Percentiles rank a stretch among this genome's conserved stretches.
phyloP scores from a whole-genome alignment of 768 basidiomycete genomes.

The Cystofilobasidium macerans region DNA sequence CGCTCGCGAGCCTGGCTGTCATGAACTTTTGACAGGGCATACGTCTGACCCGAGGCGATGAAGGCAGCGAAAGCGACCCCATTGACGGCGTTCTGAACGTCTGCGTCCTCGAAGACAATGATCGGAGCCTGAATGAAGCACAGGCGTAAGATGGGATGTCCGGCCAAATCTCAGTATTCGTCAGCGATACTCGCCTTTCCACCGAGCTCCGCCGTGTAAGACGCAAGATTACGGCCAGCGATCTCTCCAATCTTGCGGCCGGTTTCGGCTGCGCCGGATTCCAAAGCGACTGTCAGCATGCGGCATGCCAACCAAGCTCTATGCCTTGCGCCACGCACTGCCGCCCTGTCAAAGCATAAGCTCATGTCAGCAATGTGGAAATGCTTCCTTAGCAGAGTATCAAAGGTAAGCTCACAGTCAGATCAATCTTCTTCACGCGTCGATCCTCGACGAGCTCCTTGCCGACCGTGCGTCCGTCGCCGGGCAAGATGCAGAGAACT shows the following conservation, averaged over 20 bases:
- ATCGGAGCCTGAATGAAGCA: constrained; percentile 55
- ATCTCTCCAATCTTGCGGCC: constrained; percentile 62
- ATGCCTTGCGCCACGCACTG: not conserved
- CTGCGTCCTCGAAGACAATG: constrained; percentile 66
- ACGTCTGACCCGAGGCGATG: constrained; percentile 73
- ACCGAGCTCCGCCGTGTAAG: constrained; percentile 73
- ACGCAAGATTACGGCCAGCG: constrained; percentile 61
- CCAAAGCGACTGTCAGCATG: not conserved
- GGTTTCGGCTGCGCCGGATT: constrained; percentile 63
- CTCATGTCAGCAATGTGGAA: too few species aligned
- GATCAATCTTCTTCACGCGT: constrained; percentile 64
- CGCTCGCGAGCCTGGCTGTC: too few species aligned
- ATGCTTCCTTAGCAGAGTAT: not conserved
- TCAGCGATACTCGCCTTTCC: constrained; percentile 51
- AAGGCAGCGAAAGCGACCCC: constrained; percentile 75
- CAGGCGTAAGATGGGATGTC: not conserved
- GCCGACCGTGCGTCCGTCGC: constrained; percentile 56
- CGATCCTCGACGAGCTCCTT: constrained; percentile 55
- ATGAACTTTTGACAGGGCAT: not conserved
- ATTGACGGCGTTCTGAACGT: constrained; percentile 62
- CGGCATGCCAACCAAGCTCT: not conserved
- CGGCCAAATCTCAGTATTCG: not conserved
- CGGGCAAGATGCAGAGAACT: constrained; percentile 63
- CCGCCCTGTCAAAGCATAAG: too few species aligned
- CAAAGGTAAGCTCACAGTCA: constrained; percentile 50